A percentile compares a stretch with the other conserved stretches of the same genome.
Evolutionary conservation across 495 filamentous ascomycete genomes (phyloP).

Genomic region (Neurospora hispaniola): DNA sequence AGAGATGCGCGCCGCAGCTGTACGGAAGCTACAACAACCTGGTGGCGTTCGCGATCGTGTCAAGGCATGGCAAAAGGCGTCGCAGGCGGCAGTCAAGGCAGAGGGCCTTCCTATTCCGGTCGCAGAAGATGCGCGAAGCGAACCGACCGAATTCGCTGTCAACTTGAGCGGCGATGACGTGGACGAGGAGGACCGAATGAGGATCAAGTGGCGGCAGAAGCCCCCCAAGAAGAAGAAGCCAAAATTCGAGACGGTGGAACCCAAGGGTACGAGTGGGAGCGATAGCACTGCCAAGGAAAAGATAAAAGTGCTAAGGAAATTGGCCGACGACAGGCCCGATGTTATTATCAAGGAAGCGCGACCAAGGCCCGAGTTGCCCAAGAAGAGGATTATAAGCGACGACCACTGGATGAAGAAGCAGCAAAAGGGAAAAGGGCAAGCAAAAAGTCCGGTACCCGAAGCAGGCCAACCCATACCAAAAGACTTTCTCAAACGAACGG

Average conservation of each 20-base stretch:
- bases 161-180: constrained; percentile 36
- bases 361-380: constrained; percentile 35
- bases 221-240: constrained; percentile 19
- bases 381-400: constrained; percentile 73
- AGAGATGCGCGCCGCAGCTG: constrained; percentile 38
- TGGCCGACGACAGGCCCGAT: constrained; percentile 2
- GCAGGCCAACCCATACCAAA: constrained; percentile 34
- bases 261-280: constrained; percentile 15
- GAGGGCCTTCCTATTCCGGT: constrained; percentile 23
- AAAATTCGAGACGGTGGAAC: constrained; percentile 12
- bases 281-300: constrained; percentile 14
- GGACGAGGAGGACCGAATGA: constrained; percentile 37
- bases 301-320: constrained; percentile 21
- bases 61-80: constrained; percentile 67
- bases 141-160: constrained; percentile 34
- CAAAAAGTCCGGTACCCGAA: constrained; percentile 25
- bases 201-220: constrained; percentile 36
- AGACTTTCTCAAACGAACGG: constrained; percentile 38
- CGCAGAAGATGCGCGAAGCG: constrained; percentile 28
- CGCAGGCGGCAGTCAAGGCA: constrained; percentile 39
- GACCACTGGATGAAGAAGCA: constrained; percentile 58
- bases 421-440: constrained; percentile 29
- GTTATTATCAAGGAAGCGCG: constrained; percentile 1
- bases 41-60: constrained; percentile 55
- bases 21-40: constrained; percentile 37